Percentiles rank a stretch among this genome's conserved stretches.
These are phyloP conservation scores for Trichomonascus vanleenenianus DNA, from an alignment of 805 yeast species.

Conservation along the genomic window DNA sequence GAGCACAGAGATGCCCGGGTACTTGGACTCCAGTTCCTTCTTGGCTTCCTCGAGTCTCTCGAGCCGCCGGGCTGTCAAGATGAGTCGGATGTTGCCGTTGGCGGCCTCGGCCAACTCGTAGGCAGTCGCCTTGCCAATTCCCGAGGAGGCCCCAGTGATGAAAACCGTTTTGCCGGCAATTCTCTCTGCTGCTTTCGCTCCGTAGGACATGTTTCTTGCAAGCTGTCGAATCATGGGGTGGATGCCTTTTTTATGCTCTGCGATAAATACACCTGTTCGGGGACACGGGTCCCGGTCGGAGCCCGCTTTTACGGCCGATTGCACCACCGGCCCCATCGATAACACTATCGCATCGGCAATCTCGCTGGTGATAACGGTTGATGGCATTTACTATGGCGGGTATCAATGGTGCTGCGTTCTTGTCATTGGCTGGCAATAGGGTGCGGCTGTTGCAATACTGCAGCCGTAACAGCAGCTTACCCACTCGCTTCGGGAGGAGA, in stretches of 20 bases:
- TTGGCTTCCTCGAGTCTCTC: slow-evolving; percentile 49
- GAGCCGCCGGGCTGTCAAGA: slow-evolving; percentile 71
- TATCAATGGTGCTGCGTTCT: no score
- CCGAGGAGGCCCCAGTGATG: slow-evolving; percentile 95
- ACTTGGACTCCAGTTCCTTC: slow-evolving; percentile 38
- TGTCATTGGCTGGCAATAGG: no score
- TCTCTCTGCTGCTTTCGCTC: slow-evolving; percentile 57
- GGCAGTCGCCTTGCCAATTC: slow-evolving; percentile 92
- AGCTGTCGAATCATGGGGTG: not conserved
- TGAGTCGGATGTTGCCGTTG: slow-evolving; percentile 59
- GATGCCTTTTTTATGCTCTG: not conserved
- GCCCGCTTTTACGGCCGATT: not conserved
- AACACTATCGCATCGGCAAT: no score
- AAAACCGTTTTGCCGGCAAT: slow-evolving; percentile 70
- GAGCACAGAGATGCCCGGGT: slow-evolving; percentile 40
- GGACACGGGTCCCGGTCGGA: not conserved
- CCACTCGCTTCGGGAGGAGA: slow-evolving; percentile 60
- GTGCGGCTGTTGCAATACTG: no score
- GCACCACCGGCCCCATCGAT: no score
- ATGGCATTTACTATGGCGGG: no score
- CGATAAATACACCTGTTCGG: not conserved
- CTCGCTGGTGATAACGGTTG: no score
- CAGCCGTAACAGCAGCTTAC: no score
- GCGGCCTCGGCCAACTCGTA: slow-evolving; percentile 73
- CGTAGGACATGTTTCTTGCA: slow-evolving; percentile 6